These are phyloP conservation scores for Yarrowia osloensis DNA, from an alignment of 805 yeast species.

Conservation along the genomic window DNA sequence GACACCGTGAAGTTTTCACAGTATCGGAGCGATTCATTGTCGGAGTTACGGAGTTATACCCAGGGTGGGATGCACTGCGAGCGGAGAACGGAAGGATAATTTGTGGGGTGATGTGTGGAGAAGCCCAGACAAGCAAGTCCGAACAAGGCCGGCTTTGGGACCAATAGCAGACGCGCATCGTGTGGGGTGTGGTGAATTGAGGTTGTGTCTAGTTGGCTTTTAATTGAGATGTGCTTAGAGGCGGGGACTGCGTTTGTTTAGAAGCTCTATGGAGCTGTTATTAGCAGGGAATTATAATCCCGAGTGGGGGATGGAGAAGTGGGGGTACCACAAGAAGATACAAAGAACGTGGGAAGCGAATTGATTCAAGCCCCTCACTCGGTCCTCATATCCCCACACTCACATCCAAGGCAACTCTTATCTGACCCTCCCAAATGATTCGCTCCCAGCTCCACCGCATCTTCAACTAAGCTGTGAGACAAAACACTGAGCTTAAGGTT, in stretches of 20 bases:
- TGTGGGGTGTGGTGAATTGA: not conserved
- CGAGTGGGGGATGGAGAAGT: not conserved
- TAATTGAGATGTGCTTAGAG: not conserved
- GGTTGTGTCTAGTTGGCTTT: not conserved
- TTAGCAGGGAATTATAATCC: not conserved
- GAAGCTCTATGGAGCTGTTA: not conserved
- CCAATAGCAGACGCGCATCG: not conserved
- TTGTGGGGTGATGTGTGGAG: constrained; percentile 12
- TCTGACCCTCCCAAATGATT: not conserved
- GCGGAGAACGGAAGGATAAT: not conserved
- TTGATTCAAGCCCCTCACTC: too few species aligned
- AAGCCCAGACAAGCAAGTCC: not conserved
- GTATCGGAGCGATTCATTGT: too few species aligned
- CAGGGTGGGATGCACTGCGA: not conserved
- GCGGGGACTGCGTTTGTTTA: too few species aligned
- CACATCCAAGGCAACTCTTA: not conserved
- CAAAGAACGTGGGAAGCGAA: too few species aligned
- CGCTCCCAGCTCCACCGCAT: constrained; percentile 3
- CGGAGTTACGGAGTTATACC: not conserved
- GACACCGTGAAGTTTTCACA: not conserved
- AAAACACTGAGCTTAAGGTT: constrained; percentile 24
- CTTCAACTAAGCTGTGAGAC: constrained; percentile 25
- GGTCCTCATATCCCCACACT: too few species aligned
- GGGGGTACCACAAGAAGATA: not conserved
- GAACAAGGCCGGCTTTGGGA: not conserved